Evolutionary conservation across 2,329 filamentous ascomycete genomes (phyloP), one percentile per base, ranked within the genome.

Genomic region (Penicillium sp.): DNA sequence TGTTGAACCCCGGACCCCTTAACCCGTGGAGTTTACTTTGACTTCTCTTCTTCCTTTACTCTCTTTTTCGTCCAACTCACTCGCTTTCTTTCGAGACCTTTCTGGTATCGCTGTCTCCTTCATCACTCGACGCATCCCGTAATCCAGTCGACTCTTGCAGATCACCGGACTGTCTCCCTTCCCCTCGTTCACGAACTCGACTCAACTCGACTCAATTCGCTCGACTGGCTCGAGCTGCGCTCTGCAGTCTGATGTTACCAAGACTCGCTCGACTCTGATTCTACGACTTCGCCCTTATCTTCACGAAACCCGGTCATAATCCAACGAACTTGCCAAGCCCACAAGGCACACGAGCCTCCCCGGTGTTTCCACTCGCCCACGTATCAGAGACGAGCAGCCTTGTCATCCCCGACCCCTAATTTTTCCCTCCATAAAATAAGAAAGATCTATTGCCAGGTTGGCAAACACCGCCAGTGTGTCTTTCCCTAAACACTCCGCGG

Each of bases 391-490:
- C 44, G 20, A 31, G 29, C 40, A 42, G 29, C 38, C 32, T 27
- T 45, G 36, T 39, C 39, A 40, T 35, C 32, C 37, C 37, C 11
- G 29, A 37, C 28, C 41, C 40, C 47, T 44, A 44, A 43, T 39
- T 42, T 39, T 31, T 29, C 32, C 41, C 49, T 40, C 32, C 39
- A 16, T 28, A 51, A 46, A 51, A 48, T 44, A 44, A 36, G 29
- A 18, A 46, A 55, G 9, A 50, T 42, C 60, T 58, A 56, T 63
- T 62, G 42, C 48, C 40, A 41, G 60, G 64, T 66, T 63, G 64
- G 58, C 47, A 53, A 53, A 56, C 35, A 62, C 58, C 60, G 57
- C 52, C 64, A 66, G 52, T 57, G 61, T 66, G 60, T 57, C 64
- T 65, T 57, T 53, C 51, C 16, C 48, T 45, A 51, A 60, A 31